Percentiles rank a stretch among this genome's conserved stretches.
These are phyloP conservation scores for Heliamphora exappendiculata DNA, from an alignment of 148 eudicot genomes.

Conservation along the genomic window DNA sequence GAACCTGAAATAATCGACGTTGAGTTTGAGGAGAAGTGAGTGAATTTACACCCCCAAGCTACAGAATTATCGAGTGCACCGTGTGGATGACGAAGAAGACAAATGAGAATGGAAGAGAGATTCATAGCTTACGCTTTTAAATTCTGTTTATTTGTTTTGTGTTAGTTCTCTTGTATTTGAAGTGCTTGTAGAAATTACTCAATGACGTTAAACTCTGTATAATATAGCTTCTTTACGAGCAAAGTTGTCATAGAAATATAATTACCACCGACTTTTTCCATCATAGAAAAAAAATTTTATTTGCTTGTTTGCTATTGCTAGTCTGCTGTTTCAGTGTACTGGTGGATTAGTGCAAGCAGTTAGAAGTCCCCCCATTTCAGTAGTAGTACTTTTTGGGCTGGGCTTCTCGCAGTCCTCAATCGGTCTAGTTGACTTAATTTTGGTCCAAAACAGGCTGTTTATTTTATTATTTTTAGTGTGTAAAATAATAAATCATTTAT, in stretches of 20 bases:
- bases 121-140: background rate
- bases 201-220: background rate
- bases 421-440: too few species aligned
- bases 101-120: background rate
- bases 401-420: too few species aligned
- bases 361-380: background rate
- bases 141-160: background rate
- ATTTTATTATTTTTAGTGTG: too few species aligned
- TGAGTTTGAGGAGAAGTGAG: constrained; percentile 76
- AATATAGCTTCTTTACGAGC: background rate
- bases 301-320: background rate
- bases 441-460: too few species aligned
- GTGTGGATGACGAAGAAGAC: background rate
- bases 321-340: background rate
- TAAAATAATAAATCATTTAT: too few species aligned
- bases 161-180: background rate
- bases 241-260: background rate
- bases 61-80: background rate
- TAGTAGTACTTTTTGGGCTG: too few species aligned
- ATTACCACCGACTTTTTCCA: background rate
- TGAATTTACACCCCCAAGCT: constrained; percentile 14
- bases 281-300: background rate
- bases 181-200: constrained; percentile 5
- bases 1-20: constrained; percentile 73
- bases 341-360: background rate